phyloP scores from a whole-genome alignment of 2,329 filamentous ascomycete species.

The Xylariaceae sp. region DNA sequence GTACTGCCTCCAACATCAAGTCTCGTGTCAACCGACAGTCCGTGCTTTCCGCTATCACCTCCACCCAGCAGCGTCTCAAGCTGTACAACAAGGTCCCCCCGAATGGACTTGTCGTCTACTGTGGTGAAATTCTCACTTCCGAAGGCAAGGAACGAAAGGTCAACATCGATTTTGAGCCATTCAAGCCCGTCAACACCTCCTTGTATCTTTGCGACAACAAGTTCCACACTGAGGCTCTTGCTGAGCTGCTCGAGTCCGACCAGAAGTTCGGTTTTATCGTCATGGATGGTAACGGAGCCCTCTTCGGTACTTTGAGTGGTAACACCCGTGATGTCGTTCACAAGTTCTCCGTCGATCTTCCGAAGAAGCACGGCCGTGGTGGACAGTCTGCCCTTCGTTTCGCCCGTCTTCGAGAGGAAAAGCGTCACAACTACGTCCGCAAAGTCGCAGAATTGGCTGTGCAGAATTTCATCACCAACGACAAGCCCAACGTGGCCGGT shows the following conservation, averaged over 20 bases:
- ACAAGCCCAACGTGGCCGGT: slow-evolving; percentile 97
- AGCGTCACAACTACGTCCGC: slow-evolving; percentile 99
- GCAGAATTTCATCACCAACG: slow-evolving; percentile 96
- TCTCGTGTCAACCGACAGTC: slow-evolving; percentile 98
- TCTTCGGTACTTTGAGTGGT: slow-evolving; percentile 94
- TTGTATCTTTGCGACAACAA: slow-evolving; percentile 99
- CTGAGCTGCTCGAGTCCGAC: slow-evolving; percentile 95
- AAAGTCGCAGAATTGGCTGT: slow-evolving; percentile 97
- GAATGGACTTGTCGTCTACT: slow-evolving; percentile 97
- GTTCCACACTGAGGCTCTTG: slow-evolving; percentile 96
- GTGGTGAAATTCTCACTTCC: slow-evolving; percentile 98
- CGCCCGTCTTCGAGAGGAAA: slow-evolving; percentile 97
- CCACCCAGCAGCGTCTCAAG: slow-evolving; percentile 97
- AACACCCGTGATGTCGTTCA: slow-evolving; percentile 96
- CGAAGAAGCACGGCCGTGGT: slow-evolving; percentile 99
- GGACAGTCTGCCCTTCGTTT: slow-evolving; percentile 99
- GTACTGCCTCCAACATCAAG: slow-evolving; percentile 99
- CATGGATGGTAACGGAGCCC: slow-evolving; percentile 98
- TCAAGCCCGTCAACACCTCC: slow-evolving; percentile 99
- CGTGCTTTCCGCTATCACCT: slow-evolving; percentile 95
- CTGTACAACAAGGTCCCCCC: slow-evolving; percentile 98
- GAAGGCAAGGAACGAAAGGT: slow-evolving; percentile 99
- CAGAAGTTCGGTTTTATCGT: slow-evolving; percentile 99
- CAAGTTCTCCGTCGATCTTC: slow-evolving; percentile 97
- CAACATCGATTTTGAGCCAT: slow-evolving; percentile 99